Evolutionary conservation across 2,329 filamentous ascomycete genomes (phyloP).

Genomic region (Ophiosphaerella narmari): DNA sequence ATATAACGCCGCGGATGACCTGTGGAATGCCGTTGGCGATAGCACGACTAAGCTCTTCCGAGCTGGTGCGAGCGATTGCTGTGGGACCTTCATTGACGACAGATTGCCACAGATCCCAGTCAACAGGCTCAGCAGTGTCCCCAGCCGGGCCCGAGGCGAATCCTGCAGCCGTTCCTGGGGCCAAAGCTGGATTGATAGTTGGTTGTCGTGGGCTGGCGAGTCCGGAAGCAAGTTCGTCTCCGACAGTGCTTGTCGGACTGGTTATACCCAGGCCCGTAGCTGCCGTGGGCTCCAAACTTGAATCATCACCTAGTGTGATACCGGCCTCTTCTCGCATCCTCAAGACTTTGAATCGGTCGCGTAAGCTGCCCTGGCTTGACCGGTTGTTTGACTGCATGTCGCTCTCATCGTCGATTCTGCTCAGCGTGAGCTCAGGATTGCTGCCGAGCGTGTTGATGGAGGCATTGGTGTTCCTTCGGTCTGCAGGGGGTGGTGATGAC

Average conservation of each 20-base stretch:
- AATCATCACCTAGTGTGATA: slow-evolving; percentile 46
- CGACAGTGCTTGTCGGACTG: slow-evolving; percentile 55
- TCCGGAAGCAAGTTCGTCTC: slow-evolving; percentile 37
- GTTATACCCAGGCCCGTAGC: slow-evolving; percentile 52
- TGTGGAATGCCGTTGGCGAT: slow-evolving; percentile 93
- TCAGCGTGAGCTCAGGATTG: slow-evolving; percentile 79
- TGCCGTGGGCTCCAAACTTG: slow-evolving; percentile 52
- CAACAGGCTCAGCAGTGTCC: slow-evolving; percentile 73
- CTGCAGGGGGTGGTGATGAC: slow-evolving; percentile 57
- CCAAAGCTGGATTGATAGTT: slow-evolving; percentile 70
- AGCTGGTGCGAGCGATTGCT: slow-evolving; percentile 82
- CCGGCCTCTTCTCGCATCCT: slow-evolving; percentile 53
- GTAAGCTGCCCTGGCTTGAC: slow-evolving; percentile 48
- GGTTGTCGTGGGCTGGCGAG: slow-evolving; percentile 54
- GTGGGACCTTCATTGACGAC: slow-evolving; percentile 93
- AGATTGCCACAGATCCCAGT: slow-evolving; percentile 98
- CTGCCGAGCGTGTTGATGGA: slow-evolving; percentile 79
- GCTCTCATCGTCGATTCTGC: slow-evolving; percentile 69
- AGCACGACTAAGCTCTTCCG: slow-evolving; percentile 86
- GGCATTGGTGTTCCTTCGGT: slow-evolving; percentile 75
- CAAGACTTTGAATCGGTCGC: slow-evolving; percentile 53
- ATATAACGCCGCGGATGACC: slow-evolving; percentile 96
- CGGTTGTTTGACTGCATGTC: slow-evolving; percentile 35
- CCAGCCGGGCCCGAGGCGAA: slow-evolving; percentile 76
- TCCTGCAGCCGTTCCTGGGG: slow-evolving; percentile 84